Conservation (phyloP, 176 grass and related monocot species). For the Pontederia crassipes region DNA sequence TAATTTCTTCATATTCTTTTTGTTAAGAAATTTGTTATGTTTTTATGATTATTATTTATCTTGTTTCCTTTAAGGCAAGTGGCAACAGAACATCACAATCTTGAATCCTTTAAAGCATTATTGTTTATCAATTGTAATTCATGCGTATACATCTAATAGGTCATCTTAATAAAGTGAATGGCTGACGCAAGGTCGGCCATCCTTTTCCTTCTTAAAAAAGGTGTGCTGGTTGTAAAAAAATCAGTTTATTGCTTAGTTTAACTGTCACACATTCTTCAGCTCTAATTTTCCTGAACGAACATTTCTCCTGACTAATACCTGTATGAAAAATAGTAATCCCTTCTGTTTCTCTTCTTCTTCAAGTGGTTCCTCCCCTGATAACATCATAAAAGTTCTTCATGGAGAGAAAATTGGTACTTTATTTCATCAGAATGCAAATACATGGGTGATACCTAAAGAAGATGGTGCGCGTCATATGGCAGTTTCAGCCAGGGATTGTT, state of each 20-base stretch:
- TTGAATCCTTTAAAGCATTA: too few relatives aligned
- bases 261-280: not conserved
- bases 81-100: too few relatives aligned
- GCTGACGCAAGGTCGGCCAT: too few relatives aligned
- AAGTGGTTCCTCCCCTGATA: constrained; percentile 73
- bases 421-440: constrained; percentile 62
- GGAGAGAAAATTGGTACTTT: constrained; percentile 90
- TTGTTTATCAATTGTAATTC: too few relatives aligned
- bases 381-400: constrained; percentile 74
- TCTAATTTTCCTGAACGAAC: not conserved
- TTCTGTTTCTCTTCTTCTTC: constrained; percentile 16
- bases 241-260: not conserved
- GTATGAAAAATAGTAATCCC: not conserved
- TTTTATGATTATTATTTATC: too few relatives aligned
- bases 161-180: too few relatives aligned
- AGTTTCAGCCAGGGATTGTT: constrained; percentile 68
- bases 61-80: too few relatives aligned
- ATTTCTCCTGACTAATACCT: not conserved
- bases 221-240: too few relatives aligned
- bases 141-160: too few relatives aligned
- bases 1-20: not conserved
- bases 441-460: constrained; percentile 44
- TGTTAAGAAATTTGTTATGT: too few relatives aligned
- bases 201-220: too few relatives aligned
- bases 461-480: constrained; percentile 69